These are phyloP conservation scores for Allantophomopsis lycopodina DNA, from an alignment of 2,329 filamentous ascomycete species.

Conservation along the genomic window DNA sequence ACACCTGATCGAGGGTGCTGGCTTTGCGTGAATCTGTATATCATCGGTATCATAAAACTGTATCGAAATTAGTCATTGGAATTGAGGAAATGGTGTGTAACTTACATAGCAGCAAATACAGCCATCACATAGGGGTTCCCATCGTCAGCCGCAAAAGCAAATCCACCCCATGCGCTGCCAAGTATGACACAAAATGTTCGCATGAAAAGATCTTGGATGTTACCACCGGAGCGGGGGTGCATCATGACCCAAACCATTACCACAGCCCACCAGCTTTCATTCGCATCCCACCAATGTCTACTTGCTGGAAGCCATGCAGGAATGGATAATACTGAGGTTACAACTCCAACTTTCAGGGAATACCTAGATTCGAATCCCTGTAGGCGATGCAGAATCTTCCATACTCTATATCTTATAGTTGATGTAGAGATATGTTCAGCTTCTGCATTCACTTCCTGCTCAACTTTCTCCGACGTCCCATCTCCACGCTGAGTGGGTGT, in stretches of 20 bases:
- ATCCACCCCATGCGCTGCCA: slow-evolving; percentile 39
- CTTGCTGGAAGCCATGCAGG: slow-evolving; percentile 35
- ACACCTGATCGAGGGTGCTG: slow-evolving; percentile 42
- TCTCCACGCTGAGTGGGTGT: slow-evolving; percentile 16
- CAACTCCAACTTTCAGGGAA: slow-evolving; percentile 38
- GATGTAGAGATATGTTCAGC: slow-evolving; percentile 22
- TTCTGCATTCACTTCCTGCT: slow-evolving; percentile 24
- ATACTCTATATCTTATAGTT: slow-evolving; percentile 30
- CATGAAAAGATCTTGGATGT: slow-evolving; percentile 40
- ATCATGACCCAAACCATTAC: slow-evolving; percentile 42
- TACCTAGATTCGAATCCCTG: slow-evolving; percentile 45
- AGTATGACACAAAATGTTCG: slow-evolving; percentile 33
- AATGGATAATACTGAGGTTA: slow-evolving; percentile 35
- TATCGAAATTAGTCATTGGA: too few relatives aligned
- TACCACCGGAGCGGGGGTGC: slow-evolving; percentile 38
- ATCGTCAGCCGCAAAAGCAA: slow-evolving; percentile 32
- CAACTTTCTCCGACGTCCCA: slow-evolving; percentile 21
- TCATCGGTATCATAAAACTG: slow-evolving; percentile 37
- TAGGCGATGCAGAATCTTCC: slow-evolving; percentile 33
- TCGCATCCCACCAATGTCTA: slow-evolving; percentile 36
- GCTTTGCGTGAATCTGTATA: slow-evolving; percentile 40
- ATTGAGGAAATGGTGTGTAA: too few relatives aligned
- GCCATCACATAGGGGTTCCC: slow-evolving; percentile 41
- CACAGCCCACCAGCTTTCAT: slow-evolving; percentile 45
- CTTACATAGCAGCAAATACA: slow-evolving; percentile 35